phyloP scores from a whole-genome alignment of 768 basidiomycete species.

The Chalciporus sphaerocephalus region DNA sequence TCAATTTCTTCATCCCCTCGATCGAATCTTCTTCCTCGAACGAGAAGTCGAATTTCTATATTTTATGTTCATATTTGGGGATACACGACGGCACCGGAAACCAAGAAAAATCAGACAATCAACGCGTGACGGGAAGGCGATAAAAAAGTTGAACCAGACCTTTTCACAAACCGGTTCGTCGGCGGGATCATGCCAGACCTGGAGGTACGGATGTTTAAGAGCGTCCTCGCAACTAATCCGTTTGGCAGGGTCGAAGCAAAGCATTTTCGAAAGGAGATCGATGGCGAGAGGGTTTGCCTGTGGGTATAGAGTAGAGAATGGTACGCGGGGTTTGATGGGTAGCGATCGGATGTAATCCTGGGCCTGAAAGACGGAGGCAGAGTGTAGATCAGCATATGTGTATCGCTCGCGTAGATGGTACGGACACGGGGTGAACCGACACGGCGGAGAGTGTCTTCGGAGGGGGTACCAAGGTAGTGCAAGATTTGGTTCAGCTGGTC shows the following conservation, averaged over 20 bases:
- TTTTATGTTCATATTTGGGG: no score
- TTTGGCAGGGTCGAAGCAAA: slow-evolving; percentile 95
- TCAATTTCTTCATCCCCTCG: slow-evolving; percentile 95
- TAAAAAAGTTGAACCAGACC: slow-evolving; percentile 39
- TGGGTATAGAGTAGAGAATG: slow-evolving; percentile 89
- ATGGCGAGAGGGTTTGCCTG: slow-evolving; percentile 91
- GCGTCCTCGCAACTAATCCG: slow-evolving; percentile 96
- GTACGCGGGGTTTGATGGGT: slow-evolving; percentile 93
- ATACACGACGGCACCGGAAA: slow-evolving; percentile 1
- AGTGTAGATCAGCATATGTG: slow-evolving; percentile 1
- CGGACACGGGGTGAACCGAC: slow-evolving; percentile 91
- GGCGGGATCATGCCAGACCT: slow-evolving; percentile 97
- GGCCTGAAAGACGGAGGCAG: slow-evolving; percentile 52
- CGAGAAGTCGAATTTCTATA: slow-evolving; percentile 87
- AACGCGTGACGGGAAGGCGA: no score
- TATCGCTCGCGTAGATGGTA: slow-evolving; percentile 5
- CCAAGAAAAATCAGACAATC: background rate
- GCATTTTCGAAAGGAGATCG: slow-evolving; percentile 85
- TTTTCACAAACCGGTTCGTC: slow-evolving; percentile 86
- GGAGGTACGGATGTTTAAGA: slow-evolving; percentile 87
- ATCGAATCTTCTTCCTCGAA: slow-evolving; percentile 97
- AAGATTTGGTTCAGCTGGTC: slow-evolving; percentile 98
- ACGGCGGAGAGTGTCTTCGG: slow-evolving; percentile 91
- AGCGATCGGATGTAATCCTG: slow-evolving; percentile 98
- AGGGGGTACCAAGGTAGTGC: slow-evolving; percentile 96